Evolutionary conservation across 2,329 filamentous ascomycete genomes (phyloP), one percentile per base, ranked within the genome.

Genomic region (Shiraia sp.): DNA sequence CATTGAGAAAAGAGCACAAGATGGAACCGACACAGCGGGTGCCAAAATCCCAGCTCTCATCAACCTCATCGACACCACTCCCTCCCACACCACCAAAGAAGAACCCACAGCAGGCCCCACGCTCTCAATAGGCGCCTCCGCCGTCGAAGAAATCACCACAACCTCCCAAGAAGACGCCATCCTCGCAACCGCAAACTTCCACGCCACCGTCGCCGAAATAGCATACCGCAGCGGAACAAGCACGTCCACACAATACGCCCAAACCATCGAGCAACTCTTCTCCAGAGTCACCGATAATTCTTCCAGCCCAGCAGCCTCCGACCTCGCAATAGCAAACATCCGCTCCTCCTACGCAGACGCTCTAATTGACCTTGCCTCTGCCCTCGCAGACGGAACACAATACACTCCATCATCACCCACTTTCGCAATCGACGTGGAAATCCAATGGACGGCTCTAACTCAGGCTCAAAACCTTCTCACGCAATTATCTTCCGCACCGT

Each of bases 1-100:
- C 57, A 70, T 86, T 12, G 74, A 77, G n/a, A 79, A 79, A 70
- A 75, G 82, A 38, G 78, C 82, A 43, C 75, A 83, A 49, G 75
- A 78, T 42, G 80, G 80, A 1, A 68, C 72, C 2, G 70, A 74
- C 12, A 71, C 84, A 8, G 65, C 81, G 3, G 72, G 76, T 19
- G 72, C 73, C 16, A 82, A 78, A 40, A 72, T 85, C 2, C 74
- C 77, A 3, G 58, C 65, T n/a, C 80, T 82, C 42, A 68, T 80
- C 10, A 63, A 47, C 4, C 63, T 73, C 3, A 45, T 75, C 24
- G 45, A 59, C 6, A 47, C 55, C 9, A 53, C 53, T n/a, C 55
- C 59, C 8, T 33, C 47, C 15, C 15, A 19, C 10, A 45, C 44
- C 27, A 9, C 19, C 15, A 45, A 53, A 13, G 60, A 66, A 12